A percentile compares a stretch with the other conserved stretches of the same genome.
These are phyloP conservation scores for Leccinum subgranulosum DNA, from an alignment of 768 basidiomycete genomes.

Conservation along the genomic window DNA sequence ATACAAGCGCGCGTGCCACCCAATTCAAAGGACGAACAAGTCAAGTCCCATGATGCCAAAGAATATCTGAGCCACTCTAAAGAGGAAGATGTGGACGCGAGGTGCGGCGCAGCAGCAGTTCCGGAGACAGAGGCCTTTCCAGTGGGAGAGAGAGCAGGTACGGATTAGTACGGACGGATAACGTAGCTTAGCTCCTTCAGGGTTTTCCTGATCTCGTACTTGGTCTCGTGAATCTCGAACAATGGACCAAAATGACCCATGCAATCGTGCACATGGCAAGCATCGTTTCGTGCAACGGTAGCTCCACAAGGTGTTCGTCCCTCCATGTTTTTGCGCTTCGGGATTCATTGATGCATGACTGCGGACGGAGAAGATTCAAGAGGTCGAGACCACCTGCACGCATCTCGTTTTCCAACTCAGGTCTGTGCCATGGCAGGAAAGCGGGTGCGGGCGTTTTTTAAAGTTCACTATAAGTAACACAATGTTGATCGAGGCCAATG, in stretches of 20 bases:
- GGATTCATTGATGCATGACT: not conserved
- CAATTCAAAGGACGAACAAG: not conserved
- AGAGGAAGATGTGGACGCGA: constrained; percentile 1
- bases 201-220: constrained; percentile 26
- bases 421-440: not conserved
- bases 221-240: constrained; percentile 20
- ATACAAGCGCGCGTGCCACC: not conserved
- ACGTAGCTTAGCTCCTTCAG: constrained; percentile 33
- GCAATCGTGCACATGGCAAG: not conserved
- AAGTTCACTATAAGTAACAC: constrained; percentile 22
- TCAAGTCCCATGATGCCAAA: not conserved
- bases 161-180: constrained; percentile 2
- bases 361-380: not conserved
- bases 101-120: not conserved
- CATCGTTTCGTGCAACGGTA: constrained; percentile 5
- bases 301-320: constrained; percentile 7
- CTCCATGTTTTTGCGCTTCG: not conserved
- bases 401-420: not conserved
- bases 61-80: not conserved
- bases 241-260: not conserved
- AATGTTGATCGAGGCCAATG: constrained; percentile 19
- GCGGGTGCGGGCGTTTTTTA: constrained; percentile 12
- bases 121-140: not conserved
- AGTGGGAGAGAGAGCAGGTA: constrained; percentile 7
- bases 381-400: constrained; percentile 4